phyloP scores from a whole-genome alignment of 106 monocot genomes.

The Phalaenopsis aphrodite region DNA sequence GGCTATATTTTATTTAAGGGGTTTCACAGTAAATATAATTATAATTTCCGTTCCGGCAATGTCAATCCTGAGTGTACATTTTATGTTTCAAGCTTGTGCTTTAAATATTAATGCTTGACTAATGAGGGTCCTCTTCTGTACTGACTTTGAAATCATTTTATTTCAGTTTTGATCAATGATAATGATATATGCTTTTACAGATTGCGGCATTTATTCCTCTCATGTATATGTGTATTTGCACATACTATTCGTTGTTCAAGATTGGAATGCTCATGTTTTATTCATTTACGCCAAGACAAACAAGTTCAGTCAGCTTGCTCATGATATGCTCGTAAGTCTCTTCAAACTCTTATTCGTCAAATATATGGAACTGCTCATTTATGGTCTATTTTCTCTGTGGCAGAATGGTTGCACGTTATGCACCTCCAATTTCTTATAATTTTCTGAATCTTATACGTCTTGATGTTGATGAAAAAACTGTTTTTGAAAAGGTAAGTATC shows the following conservation, averaged over 20 bases:
- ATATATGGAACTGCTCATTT: not conserved
- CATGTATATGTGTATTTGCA: slow-evolving; percentile 98
- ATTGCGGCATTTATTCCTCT: slow-evolving; percentile 91
- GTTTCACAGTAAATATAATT: not conserved
- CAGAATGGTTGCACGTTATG: slow-evolving; percentile 99
- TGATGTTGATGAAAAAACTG: slow-evolving; percentile 71
- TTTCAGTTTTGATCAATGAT: not conserved
- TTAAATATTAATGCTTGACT: not conserved
- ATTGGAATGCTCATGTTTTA: slow-evolving; percentile 99
- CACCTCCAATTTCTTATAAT: slow-evolving; percentile 96
- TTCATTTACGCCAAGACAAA: slow-evolving; percentile 84
- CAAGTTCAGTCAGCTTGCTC: slow-evolving; percentile 93
- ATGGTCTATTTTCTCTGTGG: slow-evolving; percentile 4
- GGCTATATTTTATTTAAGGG: too few relatives aligned
- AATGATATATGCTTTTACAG: slow-evolving; percentile 32
- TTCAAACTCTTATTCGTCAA: not conserved
- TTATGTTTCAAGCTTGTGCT: not conserved
- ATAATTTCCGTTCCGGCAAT: not conserved
- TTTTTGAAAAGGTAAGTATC: slow-evolving; percentile 70
- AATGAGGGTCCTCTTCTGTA: not conserved
- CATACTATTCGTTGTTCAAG: slow-evolving; percentile 97
- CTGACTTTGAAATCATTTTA: not conserved
- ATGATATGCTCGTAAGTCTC: slow-evolving; percentile 98
- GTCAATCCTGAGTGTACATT: not conserved
- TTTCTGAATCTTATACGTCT: slow-evolving; percentile 95